Base-by-base conservation (phyloP, 305 asterid species). In the Lippia alba region DNA sequence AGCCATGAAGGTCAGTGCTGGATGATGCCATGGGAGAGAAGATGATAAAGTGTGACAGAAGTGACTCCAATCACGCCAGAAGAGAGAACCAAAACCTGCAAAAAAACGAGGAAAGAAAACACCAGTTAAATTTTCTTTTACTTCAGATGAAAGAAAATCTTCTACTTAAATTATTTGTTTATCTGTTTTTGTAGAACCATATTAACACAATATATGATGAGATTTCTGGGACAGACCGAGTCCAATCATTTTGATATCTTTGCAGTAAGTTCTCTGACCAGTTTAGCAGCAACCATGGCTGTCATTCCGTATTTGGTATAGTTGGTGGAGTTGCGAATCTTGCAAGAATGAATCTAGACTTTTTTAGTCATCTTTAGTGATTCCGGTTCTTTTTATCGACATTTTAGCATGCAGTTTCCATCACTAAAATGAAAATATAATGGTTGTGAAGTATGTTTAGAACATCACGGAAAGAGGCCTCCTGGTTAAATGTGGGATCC, bases 401-500 rank as follows among this genome's bases (percentile, higher is more conserved):
- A 4, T 55, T 55, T 24, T 30, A 18, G n/a, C n/a, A n/a, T n/a
- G n/a, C n/a, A n/a, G n/a, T n/a, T n/a, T n/a, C n/a, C n/a, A n/a
- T n/a, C n/a, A n/a, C n/a, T n/a, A n/a, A n/a, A n/a, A n/a, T n/a
- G n/a, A n/a, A n/a, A n/a, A n/a, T n/a, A n/a, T n/a, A n/a, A n/a
- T n/a, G 91, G 83, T 92, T 90, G 71, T 94, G 99, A 76, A 92
- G 86, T 69, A 92, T 92, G 91, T 94, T 90, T 73, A 87, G 91
- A 65, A 90, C 96, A 66, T 94, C 98, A 1, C 99, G 97, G 82
- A 92, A 94, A 6, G 99, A 94, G 96, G 62, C 99, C 99, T 19
- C 99, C 99, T 1, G 99, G 97, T 80, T 94, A 98, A 8, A 94
- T 90, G 83, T 94, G 98, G 57, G 99, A 94, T 51, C 92, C 99